Conservation (phyloP, 2,329 filamentous ascomycete species). For the Ascosphaera pollenicola region DNA sequence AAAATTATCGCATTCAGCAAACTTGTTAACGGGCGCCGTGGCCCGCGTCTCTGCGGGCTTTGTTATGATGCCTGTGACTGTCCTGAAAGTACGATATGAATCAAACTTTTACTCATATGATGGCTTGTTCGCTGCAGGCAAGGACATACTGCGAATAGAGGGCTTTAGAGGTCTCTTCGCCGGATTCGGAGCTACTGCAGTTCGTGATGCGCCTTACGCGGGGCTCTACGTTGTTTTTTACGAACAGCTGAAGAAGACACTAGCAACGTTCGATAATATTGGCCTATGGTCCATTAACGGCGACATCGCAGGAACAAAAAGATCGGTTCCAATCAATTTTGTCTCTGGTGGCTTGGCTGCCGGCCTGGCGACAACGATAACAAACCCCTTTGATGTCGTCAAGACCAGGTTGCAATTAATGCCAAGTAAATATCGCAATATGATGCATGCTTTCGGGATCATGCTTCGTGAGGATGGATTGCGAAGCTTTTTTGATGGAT, state of each 20-base stretch:
- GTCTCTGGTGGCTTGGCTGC: conserved; percentile 61
- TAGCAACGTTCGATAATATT: conserved; percentile 10
- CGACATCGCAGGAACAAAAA: too few relatives aligned
- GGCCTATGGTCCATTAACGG: conserved; percentile 3
- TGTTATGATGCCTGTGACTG: conserved; percentile 83
- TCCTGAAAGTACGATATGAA: conserved; percentile 93
- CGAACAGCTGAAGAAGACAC: conserved; percentile 31
- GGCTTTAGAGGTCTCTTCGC: conserved; percentile 74
- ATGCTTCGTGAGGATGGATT: conserved; percentile 70
- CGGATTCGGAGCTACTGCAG: conserved; percentile 80
- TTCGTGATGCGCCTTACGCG: conserved; percentile 89
- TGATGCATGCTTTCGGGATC: conserved; percentile 48
- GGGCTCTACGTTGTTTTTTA: conserved; percentile 90
- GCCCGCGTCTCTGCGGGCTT: conserved; percentile 76
- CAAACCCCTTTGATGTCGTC: conserved; percentile 91
- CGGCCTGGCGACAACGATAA: conserved; percentile 62
- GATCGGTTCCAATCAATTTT: conserved; percentile 48
- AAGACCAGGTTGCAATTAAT: conserved; percentile 90
- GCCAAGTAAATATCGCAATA: conserved; percentile 61
- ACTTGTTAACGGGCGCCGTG: conserved; percentile 62
- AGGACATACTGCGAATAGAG: conserved; percentile 50
- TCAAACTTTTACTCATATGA: conserved; percentile 66
- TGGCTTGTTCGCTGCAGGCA: conserved; percentile 48
- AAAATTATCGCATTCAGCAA: conserved; percentile 61
- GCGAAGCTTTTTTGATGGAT: conserved; percentile 61